Evolutionary conservation across 2,329 filamentous ascomycete genomes (phyloP), one percentile per base, ranked within the genome.

Genomic region (Phialocephala subalpina): DNA sequence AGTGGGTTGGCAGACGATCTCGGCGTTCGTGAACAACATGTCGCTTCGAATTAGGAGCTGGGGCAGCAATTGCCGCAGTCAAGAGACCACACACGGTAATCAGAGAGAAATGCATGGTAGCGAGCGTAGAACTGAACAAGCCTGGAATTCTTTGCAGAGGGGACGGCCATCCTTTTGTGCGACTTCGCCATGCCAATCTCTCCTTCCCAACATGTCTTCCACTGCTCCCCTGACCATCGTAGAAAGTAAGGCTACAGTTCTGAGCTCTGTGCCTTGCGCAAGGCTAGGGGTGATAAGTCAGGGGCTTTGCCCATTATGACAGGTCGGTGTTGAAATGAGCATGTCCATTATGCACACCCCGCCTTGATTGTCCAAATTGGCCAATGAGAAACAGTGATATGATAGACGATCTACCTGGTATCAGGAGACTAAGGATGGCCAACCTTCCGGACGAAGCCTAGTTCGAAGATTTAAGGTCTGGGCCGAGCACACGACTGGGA

Each of bases 21-120:
- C 60, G 25, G 7, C 60, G 60, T 36, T 63, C 64, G 20, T 66
- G 64, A 33, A 60, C 33, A 16, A 63, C 64, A 57, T 58, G 33
- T n/a, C 12, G 36, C 60, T 53, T 52, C 14, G 40, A 55, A 38
- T 40, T 45, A 22, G 29, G 36, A 27, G 59, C 59, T 61, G 59
- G 45, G 18, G 59, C 59, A 38, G 45, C 59, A 40, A 61, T 22
- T 22, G 22, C 59, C 14, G 40, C 59, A n/a, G 59, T 52, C 33
- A 61, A 38, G 25, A 61, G 59, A 55, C 59, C 47, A 18, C 45
- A 53, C 20, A 53, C 47, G 9, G 47, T 22, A 61, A 61, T 6
- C 20, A 36, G 14, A 38, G 59, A 61, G 40, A 63, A 63, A 52
- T 49, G 61, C 61, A 63, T 61, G 27, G 33, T 18, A 16, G 22